Percentiles rank a stretch among this genome's conserved stretches.
Conservation (phyloP, 2,329 filamentous ascomycete species). For the Claviceps sp. region DNA sequence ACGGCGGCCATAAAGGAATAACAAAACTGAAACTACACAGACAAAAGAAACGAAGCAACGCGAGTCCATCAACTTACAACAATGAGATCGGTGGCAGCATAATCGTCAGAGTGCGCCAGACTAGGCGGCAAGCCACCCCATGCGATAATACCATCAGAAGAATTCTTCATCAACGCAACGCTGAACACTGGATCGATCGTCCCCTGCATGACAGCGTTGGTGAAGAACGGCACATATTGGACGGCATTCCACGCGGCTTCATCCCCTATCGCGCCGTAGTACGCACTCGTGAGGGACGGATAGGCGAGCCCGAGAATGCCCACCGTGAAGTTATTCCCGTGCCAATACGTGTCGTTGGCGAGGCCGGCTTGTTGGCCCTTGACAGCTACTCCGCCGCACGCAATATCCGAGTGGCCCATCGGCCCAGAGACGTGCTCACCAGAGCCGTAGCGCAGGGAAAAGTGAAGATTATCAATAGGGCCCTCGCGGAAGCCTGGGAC, state of each 20-base stretch:
- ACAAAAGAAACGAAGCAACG: too few relatives aligned
- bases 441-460: constrained; percentile 33
- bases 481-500: constrained; percentile 27
- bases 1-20: not conserved
- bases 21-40: not conserved
- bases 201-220: constrained; percentile 33
- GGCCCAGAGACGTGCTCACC: constrained; percentile 33
- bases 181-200: constrained; percentile 32
- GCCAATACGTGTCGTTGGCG: constrained; percentile 36
- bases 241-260: constrained; percentile 24
- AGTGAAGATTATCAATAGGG: constrained; percentile 27
- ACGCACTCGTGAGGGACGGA: constrained; percentile 35
- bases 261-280: constrained; percentile 24
- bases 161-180: constrained; percentile 33
- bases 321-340: constrained; percentile 37
- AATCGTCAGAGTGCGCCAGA: constrained; percentile 15
- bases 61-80: constrained; percentile 23
- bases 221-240: constrained; percentile 35
- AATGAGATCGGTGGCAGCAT: constrained; percentile 27
- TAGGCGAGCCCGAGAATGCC: constrained; percentile 39
- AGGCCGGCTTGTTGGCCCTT: constrained; percentile 33
- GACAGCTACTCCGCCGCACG: constrained; percentile 31
- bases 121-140: constrained; percentile 33
- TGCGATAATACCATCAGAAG: constrained; percentile 29
- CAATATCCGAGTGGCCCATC: constrained; percentile 32